Evolutionary conservation across 176 grass and related monocot genomes (phyloP).

Genomic region (Sorghum bicolor): DNA sequence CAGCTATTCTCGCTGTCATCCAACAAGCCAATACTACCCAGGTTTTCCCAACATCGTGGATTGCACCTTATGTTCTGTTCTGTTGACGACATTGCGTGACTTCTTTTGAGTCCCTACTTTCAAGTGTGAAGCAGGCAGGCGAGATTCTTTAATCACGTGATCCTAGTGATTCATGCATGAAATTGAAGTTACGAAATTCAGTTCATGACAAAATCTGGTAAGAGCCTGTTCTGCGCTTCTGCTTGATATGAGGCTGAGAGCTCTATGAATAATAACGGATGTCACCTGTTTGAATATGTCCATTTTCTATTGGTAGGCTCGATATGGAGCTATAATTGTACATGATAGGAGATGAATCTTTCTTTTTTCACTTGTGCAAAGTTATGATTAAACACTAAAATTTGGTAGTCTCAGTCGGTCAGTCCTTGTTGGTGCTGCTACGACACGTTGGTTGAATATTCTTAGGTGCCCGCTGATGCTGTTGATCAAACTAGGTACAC

Average conservation of each 20-base stretch:
- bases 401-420: not conserved
- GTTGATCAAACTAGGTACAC: not conserved
- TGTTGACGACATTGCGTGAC: not conserved
- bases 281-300: not conserved
- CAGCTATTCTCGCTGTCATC: conserved; percentile 47
- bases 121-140: not conserved
- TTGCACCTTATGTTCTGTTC: not conserved
- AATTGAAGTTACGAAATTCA: not conserved
- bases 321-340: not conserved
- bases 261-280: not conserved
- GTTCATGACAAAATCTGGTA: not conserved
- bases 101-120: not conserved
- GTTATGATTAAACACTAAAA: too few relatives aligned
- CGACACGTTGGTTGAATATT: not conserved
- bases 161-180: not conserved
- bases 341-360: not conserved
- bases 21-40: conserved; percentile 23
- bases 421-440: not conserved
- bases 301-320: not conserved
- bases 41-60: not conserved
- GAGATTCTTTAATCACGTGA: not conserved
- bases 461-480: not conserved
- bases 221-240: not conserved
- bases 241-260: not conserved
- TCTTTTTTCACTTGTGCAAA: not conserved